These are phyloP conservation scores for Peltaster fructicola DNA, from an alignment of 2,329 filamentous ascomycete species.

Conservation along the genomic window DNA sequence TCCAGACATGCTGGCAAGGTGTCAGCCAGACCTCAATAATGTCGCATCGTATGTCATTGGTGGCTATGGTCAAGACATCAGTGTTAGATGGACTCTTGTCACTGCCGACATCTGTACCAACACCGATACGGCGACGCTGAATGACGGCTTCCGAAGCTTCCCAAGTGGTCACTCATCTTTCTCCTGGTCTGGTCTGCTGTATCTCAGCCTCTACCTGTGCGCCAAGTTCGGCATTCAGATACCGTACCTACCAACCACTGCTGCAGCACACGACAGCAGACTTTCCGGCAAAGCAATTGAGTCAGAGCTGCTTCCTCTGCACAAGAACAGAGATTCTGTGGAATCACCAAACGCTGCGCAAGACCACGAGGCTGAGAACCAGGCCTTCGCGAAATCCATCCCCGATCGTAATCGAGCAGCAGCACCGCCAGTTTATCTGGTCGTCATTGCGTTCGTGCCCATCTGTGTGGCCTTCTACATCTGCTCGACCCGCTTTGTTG, in stretches of 20 bases:
- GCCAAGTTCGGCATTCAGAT: conserved; percentile 63
- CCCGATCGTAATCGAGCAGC: conserved; percentile 48
- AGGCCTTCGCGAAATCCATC: conserved; percentile 11
- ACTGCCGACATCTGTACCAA: conserved; percentile 60
- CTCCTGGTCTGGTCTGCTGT: conserved; percentile 63
- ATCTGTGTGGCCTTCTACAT: conserved; percentile 65
- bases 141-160: conserved; percentile 76
- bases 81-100: conserved; percentile 49
- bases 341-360: conserved; percentile 6
- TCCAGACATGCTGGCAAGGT: conserved; percentile 50
- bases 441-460: conserved; percentile 52
- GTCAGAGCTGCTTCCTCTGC: conserved; percentile 14
- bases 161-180: conserved; percentile 61
- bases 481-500: conserved; percentile 67
- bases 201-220: conserved; percentile 73
- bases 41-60: conserved; percentile 44
- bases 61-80: conserved; percentile 34
- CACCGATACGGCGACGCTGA: conserved; percentile 39
- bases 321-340: conserved; percentile 8
- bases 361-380: conserved; percentile 3
- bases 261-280: conserved; percentile 2
- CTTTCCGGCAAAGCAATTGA: conserved; percentile 6
- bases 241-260: conserved; percentile 40
- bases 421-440: conserved; percentile 64
- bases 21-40: conserved; percentile 53